A percentile compares a stretch with the other conserved stretches of the same genome.
phyloP scores from a whole-genome alignment of 1,284 basidiomycete genomes.

The Phaffia rhodozyma region DNA sequence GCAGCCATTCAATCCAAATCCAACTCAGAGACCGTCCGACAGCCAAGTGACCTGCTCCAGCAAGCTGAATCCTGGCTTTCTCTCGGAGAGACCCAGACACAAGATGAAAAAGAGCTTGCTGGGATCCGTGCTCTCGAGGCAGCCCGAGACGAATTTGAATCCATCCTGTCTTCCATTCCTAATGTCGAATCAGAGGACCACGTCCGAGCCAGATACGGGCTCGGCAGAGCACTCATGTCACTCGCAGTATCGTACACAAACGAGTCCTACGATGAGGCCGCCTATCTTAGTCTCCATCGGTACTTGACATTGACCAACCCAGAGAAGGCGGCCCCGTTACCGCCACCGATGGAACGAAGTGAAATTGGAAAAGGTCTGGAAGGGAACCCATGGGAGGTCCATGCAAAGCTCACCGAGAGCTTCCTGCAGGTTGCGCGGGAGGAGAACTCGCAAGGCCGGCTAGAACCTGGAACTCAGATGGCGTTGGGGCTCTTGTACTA shows the following conservation, averaged over 20 bases:
- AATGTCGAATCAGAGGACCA: constrained; percentile 36
- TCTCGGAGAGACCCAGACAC: constrained; percentile 83
- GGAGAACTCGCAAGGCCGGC: constrained; percentile 54
- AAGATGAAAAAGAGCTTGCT: constrained; percentile 67
- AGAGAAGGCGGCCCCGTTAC: constrained; percentile 40
- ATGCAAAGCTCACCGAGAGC: constrained; percentile 65
- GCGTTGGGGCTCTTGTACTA: constrained; percentile 91
- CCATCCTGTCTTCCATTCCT: constrained; percentile 39
- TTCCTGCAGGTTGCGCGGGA: constrained; percentile 75
- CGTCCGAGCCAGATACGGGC: constrained; percentile 49
- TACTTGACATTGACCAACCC: constrained; percentile 77
- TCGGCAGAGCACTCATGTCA: constrained; percentile 74
- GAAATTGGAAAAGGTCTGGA: constrained; percentile 33
- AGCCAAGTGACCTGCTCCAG: constrained; percentile 57
- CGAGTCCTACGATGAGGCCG: constrained; percentile 79
- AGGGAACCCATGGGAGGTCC: constrained; percentile 71
- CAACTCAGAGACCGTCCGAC: constrained; percentile 40
- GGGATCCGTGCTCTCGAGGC: constrained; percentile 47
- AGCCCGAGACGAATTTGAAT: constrained; percentile 65
- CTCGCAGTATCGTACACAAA: constrained; percentile 96
- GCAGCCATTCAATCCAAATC: constrained; percentile 69
- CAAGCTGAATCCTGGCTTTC: constrained; percentile 88
- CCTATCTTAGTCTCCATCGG: constrained; percentile 74
- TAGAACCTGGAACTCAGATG: constrained; percentile 89
- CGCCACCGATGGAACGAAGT: constrained; percentile 21